Evolutionary conservation across 2,329 filamentous ascomycete genomes (phyloP).

Genomic region (Zopfia rhizophila): DNA sequence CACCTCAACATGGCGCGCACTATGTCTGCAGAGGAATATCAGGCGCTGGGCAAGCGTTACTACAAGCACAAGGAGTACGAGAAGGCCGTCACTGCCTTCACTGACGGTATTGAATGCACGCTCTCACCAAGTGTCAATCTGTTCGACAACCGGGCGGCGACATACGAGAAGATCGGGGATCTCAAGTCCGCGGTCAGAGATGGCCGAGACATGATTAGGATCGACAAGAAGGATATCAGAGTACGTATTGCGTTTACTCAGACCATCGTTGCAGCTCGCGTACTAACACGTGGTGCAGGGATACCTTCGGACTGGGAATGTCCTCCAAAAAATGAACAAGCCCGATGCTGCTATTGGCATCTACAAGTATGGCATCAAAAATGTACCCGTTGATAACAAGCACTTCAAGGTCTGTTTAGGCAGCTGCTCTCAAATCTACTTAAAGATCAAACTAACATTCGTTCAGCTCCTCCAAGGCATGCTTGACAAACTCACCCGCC

Average conservation of each 20-base stretch:
- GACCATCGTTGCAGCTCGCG: neutral
- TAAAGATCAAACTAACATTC: constrained; percentile 2
- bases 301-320: constrained; percentile 66
- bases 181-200: constrained; percentile 64
- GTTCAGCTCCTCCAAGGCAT: constrained; percentile 55
- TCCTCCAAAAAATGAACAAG: constrained; percentile 61
- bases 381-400: constrained; percentile 53
- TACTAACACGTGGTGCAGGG: constrained; percentile 45
- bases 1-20: constrained; percentile 36
- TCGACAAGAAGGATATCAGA: constrained; percentile 61
- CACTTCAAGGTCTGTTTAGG: constrained; percentile 39
- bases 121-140: constrained; percentile 44
- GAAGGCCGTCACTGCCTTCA: constrained; percentile 46
- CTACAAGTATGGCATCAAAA: constrained; percentile 68
- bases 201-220: constrained; percentile 66
- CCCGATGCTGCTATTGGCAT: constrained; percentile 64
- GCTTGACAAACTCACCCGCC: constrained; percentile 58
- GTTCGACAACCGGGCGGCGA: constrained; percentile 66
- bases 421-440: constrained; percentile 1
- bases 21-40: constrained; percentile 46
- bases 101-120: constrained; percentile 40
- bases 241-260: constrained; percentile 38
- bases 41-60: constrained; percentile 47
- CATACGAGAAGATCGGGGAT: constrained; percentile 63
- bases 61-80: constrained; percentile 50